phyloP scores from a whole-genome alignment of 148 eudicot genomes.

The Vaccinium darrowii region DNA sequence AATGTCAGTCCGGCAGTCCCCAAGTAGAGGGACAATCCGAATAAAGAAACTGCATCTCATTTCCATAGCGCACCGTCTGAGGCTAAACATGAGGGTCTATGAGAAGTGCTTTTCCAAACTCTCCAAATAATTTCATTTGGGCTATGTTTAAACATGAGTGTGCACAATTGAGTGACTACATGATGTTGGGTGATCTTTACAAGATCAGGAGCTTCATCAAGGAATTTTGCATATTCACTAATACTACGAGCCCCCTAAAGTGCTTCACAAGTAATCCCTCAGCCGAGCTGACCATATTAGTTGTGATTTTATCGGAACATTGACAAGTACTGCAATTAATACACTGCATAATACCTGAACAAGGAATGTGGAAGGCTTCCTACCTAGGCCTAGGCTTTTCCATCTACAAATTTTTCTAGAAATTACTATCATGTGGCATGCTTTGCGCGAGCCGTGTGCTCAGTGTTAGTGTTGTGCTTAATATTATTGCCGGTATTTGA shows the following conservation, averaged over 20 bases:
- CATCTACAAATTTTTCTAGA: no score
- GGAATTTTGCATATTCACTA: conserved; percentile 71
- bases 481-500: no score
- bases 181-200: conserved; percentile 78
- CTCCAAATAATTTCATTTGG: conserved; percentile 23
- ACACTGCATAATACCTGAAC: background rate
- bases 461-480: no score
- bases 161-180: conserved; percentile 36
- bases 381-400: background rate
- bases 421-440: no score
- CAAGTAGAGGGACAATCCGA: conserved; percentile 4
- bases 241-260: conserved; percentile 83
- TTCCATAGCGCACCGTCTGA: conserved; percentile 1
- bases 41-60: background rate
- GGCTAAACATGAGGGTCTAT: conserved; percentile 7
- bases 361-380: background rate
- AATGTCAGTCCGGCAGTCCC: background rate
- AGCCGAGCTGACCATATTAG: conserved; percentile 94
- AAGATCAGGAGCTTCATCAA: conserved; percentile 89
- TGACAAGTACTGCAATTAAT: conserved; percentile 24
- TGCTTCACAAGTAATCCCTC: conserved; percentile 88
- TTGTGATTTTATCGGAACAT: conserved; percentile 58
- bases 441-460: no score
- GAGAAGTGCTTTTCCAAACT: conserved; percentile 11
- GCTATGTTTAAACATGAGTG: conserved; percentile 13